phyloP scores from a whole-genome alignment of 2,329 filamentous ascomycete species.

The Geoglossum cookeanum region DNA sequence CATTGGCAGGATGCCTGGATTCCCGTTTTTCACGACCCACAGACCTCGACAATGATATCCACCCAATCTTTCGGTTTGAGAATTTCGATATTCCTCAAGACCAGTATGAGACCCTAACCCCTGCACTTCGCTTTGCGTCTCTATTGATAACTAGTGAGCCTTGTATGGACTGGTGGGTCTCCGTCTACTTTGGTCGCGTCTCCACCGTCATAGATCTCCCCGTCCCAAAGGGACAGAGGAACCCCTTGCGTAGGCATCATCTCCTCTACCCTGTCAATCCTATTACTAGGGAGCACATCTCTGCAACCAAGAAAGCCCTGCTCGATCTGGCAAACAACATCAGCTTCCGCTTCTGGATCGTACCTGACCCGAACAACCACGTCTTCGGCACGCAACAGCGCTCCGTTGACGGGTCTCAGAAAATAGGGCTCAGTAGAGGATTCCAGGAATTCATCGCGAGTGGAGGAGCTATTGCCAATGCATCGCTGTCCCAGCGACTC shows the following conservation, averaged over 20 bases:
- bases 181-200: background rate
- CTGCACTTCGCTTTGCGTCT: background rate
- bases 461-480: background rate
- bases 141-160: background rate
- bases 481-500: background rate
- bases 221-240: too few species aligned
- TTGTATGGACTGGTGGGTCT: constrained; percentile 1
- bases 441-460: background rate
- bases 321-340: background rate
- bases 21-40: background rate
- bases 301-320: background rate
- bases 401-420: background rate
- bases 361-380: background rate
- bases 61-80: background rate
- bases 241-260: background rate
- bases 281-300: background rate
- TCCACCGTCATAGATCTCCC: background rate
- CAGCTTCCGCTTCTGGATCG: background rate
- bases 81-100: background rate
- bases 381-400: background rate
- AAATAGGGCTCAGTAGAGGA: background rate
- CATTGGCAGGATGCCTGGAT: background rate
- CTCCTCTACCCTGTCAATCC: background rate
- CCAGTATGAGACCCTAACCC: background rate
- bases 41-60: background rate